Evolutionary conservation across 768 basidiomycete species (phyloP).

Genomic region (Favolaschia claudopus): DNA sequence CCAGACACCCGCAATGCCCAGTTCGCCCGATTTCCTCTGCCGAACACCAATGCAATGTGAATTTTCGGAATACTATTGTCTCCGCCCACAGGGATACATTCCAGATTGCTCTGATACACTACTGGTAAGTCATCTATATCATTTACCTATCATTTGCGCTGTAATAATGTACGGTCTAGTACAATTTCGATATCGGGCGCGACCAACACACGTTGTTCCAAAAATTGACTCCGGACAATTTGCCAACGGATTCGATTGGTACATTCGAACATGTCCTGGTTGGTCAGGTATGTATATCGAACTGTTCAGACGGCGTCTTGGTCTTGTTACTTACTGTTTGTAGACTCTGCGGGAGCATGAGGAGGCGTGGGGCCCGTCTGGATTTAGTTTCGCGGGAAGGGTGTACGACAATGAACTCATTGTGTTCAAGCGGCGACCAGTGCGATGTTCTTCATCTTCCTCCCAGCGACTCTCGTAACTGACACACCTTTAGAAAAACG

Average conservation of each 20-base stretch:
- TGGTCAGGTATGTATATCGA: constrained; percentile 48
- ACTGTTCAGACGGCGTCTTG: constrained; percentile 24
- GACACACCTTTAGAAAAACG: constrained; percentile 45
- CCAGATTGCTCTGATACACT: constrained; percentile 25
- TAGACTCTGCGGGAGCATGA: constrained; percentile 64
- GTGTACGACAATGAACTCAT: constrained; percentile 68
- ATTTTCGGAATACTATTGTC: constrained; percentile 54
- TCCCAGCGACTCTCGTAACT: constrained; percentile 4
- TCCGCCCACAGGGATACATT: constrained; percentile 43
- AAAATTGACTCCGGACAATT: constrained; percentile 22
- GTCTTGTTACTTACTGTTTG: background rate
- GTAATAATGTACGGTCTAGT: no score
- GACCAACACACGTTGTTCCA: constrained; percentile 27
- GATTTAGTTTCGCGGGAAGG: constrained; percentile 65
- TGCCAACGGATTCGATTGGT: constrained; percentile 6
- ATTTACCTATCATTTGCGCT: no score
- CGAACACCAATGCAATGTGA: constrained; percentile 59
- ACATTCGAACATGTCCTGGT: constrained; percentile 42
- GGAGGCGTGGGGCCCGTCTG: constrained; percentile 63
- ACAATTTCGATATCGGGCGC: no score
- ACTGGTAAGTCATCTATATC: background rate
- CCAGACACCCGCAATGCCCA: constrained; percentile 14
- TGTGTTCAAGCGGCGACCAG: constrained; percentile 67
- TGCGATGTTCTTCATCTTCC: constrained; percentile 40
- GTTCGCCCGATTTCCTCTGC: constrained; percentile 43